Evolutionary conservation across 1,284 basidiomycete genomes (phyloP).

Genomic region (Hemileia vastatrix): DNA sequence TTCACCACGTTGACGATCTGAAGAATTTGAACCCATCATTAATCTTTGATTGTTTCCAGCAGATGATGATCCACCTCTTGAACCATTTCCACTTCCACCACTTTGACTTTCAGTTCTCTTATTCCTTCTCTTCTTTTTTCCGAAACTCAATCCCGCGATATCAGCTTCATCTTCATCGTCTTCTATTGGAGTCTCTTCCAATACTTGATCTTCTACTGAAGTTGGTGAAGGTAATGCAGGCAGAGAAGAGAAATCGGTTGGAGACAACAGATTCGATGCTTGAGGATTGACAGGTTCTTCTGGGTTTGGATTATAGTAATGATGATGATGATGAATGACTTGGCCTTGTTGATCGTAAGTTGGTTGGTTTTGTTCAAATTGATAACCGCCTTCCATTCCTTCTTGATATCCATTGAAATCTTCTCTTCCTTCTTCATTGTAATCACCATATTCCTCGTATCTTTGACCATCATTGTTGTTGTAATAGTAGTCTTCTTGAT

Average conservation of each 20-base stretch:
- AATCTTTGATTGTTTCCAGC: not conserved
- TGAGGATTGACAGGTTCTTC: not conserved
- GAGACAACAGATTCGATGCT: not conserved
- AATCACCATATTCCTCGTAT: slow-evolving; percentile 7
- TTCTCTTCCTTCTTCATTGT: slow-evolving; percentile 25
- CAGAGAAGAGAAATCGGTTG: not conserved
- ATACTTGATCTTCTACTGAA: not conserved
- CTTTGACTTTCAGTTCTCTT: slow-evolving; percentile 3
- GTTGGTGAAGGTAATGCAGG: slow-evolving; percentile 3
- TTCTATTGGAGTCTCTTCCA: not conserved
- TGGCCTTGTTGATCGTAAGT: not conserved
- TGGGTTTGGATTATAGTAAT: slow-evolving; percentile 28
- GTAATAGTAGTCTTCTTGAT: slow-evolving; percentile 20
- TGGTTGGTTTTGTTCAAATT: not conserved
- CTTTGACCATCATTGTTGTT: not conserved
- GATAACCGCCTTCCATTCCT: not conserved
- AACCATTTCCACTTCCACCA: not conserved
- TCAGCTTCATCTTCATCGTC: slow-evolving; percentile 36
- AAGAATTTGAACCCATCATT: too few relatives aligned
- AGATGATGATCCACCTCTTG: not conserved
- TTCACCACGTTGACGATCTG: not conserved
- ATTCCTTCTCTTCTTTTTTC: slow-evolving; percentile 25
- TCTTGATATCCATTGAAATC: not conserved
- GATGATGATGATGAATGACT: slow-evolving; percentile 36
- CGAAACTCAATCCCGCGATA: slow-evolving; percentile 34